Conservation (phyloP, 208 protist genomes). For the Trypanosoma caninum region DNA sequence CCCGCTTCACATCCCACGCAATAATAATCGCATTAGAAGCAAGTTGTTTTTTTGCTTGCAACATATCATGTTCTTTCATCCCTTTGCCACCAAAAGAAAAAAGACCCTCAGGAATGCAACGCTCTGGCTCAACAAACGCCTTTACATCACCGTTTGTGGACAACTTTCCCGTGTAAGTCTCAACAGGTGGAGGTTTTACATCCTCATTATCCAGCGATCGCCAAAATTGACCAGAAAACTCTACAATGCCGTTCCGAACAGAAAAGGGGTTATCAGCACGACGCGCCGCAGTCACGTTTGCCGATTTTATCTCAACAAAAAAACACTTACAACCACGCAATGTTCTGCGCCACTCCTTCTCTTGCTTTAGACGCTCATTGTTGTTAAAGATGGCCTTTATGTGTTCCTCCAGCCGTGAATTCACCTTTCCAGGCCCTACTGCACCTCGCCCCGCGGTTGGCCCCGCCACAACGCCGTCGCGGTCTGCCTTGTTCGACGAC, state of each 20-base stretch:
- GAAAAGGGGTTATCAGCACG: slow-evolving; percentile 88
- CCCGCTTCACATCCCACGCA: slow-evolving; percentile 84
- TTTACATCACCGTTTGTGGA: slow-evolving; percentile 33
- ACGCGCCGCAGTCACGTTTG: slow-evolving; percentile 76
- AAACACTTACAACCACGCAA: slow-evolving; percentile 45
- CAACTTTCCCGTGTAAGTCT: slow-evolving; percentile 29
- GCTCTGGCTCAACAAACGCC: slow-evolving; percentile 62
- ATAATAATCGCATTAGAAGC: slow-evolving; percentile 67
- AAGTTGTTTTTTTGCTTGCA: neutral
- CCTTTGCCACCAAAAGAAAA: slow-evolving; percentile 30
- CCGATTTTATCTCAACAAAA: slow-evolving; percentile 71
- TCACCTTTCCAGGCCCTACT: slow-evolving; percentile 18
- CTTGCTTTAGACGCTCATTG: slow-evolving; percentile 47
- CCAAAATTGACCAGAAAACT: slow-evolving; percentile 74
- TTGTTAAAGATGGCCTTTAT: slow-evolving; percentile 76
- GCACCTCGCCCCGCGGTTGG: neutral
- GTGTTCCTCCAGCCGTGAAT: slow-evolving; percentile 70
- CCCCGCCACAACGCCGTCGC: slow-evolving; percentile 3
- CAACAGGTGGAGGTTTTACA: slow-evolving; percentile 46
- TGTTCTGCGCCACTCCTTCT: slow-evolving; percentile 48
- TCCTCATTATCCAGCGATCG: slow-evolving; percentile 27
- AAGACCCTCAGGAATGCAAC: slow-evolving; percentile 58
- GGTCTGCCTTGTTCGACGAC: slow-evolving; percentile 14
- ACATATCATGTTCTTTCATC: neutral
- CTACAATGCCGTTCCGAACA: slow-evolving; percentile 69